These are phyloP conservation scores for Alternaria sp. DNA, from an alignment of 2,329 filamentous ascomycete species.

Conservation along the genomic window DNA sequence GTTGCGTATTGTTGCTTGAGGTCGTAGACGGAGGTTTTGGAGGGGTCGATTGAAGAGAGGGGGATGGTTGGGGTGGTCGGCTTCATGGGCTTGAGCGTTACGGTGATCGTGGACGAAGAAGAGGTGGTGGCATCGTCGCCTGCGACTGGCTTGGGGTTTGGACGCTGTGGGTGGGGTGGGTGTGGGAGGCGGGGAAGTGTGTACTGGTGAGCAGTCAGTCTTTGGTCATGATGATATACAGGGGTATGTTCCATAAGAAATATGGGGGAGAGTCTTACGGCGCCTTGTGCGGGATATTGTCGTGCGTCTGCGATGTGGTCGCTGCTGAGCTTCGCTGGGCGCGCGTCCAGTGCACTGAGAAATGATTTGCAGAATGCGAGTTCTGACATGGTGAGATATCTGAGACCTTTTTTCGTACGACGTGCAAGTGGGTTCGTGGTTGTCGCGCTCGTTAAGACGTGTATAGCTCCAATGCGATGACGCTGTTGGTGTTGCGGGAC, in stretches of 20 bases:
- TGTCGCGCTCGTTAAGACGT: constrained; percentile 3
- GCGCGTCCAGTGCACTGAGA: constrained; percentile 79
- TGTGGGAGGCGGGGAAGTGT: constrained; percentile 74
- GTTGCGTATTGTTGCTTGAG: constrained; percentile 75
- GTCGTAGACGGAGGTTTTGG: constrained; percentile 78
- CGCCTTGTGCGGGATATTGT: constrained; percentile 76
- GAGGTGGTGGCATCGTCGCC: constrained; percentile 41
- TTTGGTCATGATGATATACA: no score
- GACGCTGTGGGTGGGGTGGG: constrained; percentile 60
- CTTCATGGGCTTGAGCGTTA: constrained; percentile 79
- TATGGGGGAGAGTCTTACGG: constrained; percentile 65
- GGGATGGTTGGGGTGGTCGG: constrained; percentile 68
- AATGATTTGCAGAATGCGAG: constrained; percentile 85
- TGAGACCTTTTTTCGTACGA: neutral
- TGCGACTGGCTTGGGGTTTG: constrained; percentile 56
- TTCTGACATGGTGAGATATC: constrained; percentile 62
- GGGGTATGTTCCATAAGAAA: accelerated
- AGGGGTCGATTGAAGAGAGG: constrained; percentile 67
- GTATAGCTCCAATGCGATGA: constrained; percentile 36
- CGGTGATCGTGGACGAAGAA: constrained; percentile 57
- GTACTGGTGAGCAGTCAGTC: constrained; percentile 60
- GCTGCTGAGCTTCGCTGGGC: constrained; percentile 81
- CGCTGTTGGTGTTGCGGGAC: constrained; percentile 39
- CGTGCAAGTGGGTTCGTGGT: neutral
- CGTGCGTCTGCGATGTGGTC: constrained; percentile 91